Base-by-base conservation (phyloP, 192 early-diverging fungal species). In the Backusella morwellensis region DNA sequence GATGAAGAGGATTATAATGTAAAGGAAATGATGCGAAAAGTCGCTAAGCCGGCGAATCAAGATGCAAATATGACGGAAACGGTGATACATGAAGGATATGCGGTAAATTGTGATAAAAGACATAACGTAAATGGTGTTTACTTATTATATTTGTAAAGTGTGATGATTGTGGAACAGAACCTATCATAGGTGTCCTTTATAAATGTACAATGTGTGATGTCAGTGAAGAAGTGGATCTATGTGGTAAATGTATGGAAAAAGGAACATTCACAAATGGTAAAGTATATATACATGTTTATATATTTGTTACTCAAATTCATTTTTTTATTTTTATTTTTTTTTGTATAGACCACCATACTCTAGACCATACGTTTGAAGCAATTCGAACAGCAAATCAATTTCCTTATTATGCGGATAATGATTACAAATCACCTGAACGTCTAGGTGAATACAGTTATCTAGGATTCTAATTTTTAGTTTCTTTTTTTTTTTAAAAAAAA, bases 171-270 rank as follows among this genome's bases (percentile, higher is more conserved):
- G 84, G 87, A 23, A 85, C 89, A 11, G 92, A 94, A 68, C 92
- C 92, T 5, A 92, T 94, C 68, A 81, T 94, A 17, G 92, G 92
- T 21, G 82, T 88, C 21, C 87, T 90, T 3, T 92, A 91, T 80
- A 89, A 90, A 63, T 94, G 92, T 63, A 77, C 83, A 40, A 85
- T 89, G 29, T 94, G 92, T 77, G 87, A 86, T 32, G 84, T 85
- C 7, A 84, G 85, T 17, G 88, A 89, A 72, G 83, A 90, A 40
- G 89, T 92, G 19, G 92, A 92, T 81, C 63, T 94, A 54, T 94
- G 92, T 73, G 89, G 90, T 35, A 85, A 86, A 38, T 94, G 92
- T 50, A 87, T 86, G 56, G 86, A 85, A 26, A 85, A 86, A 47
- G 89, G 88, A 9, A 74, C 66, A 9, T 91, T 86, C 75, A 82